phyloP scores from a whole-genome alignment of 176 grass and related monocot genomes.

The Ensete glaucum region DNA sequence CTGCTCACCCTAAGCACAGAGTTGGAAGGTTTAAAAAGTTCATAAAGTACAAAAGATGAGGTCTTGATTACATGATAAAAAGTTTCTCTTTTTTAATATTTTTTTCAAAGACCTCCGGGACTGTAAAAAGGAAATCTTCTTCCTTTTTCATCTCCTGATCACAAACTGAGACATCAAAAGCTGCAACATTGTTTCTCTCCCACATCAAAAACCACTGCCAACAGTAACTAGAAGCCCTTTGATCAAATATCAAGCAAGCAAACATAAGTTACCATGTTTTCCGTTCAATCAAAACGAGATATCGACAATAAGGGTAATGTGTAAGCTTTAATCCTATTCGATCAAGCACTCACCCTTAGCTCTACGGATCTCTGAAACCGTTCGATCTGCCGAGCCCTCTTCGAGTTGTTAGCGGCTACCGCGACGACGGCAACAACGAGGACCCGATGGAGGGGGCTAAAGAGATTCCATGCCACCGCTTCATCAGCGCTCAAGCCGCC shows the following conservation, averaged over 20 bases:
- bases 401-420: slow-evolving; percentile 47
- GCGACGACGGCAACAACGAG: slow-evolving; percentile 71
- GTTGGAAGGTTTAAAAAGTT: too few species aligned
- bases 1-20: too few species aligned
- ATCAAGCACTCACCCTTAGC: slow-evolving; percentile 41
- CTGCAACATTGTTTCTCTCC: not conserved
- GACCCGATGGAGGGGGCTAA: slow-evolving; percentile 69
- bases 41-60: not conserved
- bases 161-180: not conserved
- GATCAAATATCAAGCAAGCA: too few species aligned
- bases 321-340: not conserved
- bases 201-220: not conserved
- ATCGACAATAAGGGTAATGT: not conserved
- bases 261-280: not conserved
- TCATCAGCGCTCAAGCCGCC: slow-evolving; percentile 27
- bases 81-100: not conserved
- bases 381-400: slow-evolving; percentile 45
- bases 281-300: not conserved
- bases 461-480: slow-evolving; percentile 65
- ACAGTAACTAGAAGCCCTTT: too few species aligned
- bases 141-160: not conserved
- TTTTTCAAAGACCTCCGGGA: not conserved
- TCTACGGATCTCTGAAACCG: slow-evolving; percentile 52
- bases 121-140: not conserved
- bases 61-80: not conserved